Conservation (phyloP, 768 basidiomycete species). For the Leccinum variicolor region DNA sequence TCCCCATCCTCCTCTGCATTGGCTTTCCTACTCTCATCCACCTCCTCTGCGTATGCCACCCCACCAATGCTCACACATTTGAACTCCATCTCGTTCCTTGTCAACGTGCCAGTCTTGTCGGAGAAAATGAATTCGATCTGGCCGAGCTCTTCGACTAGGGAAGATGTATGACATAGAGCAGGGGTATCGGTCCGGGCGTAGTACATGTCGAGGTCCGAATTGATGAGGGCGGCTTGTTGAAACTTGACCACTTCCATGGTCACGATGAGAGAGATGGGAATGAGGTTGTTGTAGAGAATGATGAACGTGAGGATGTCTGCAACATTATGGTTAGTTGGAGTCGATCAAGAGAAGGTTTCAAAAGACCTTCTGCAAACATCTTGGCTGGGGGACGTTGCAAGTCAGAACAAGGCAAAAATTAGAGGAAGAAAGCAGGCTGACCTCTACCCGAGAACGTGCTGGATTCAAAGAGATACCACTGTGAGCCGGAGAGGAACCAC, state of each 20-base stretch:
- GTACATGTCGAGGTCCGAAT: conserved; percentile 98
- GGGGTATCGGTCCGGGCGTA: conserved; percentile 93
- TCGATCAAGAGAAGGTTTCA: neutral
- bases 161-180: conserved; percentile 95
- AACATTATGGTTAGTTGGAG: conserved; percentile 6
- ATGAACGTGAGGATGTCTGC: conserved; percentile 96
- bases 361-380: conserved; percentile 78
- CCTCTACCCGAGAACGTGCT: conserved; percentile 61
- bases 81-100: conserved; percentile 99
- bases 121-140: conserved; percentile 97
- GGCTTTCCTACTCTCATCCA: conserved; percentile 81
- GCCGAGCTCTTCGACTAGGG: conserved; percentile 96
- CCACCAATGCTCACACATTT: conserved; percentile 87
- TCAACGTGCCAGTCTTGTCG: conserved; percentile 93
- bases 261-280: conserved; percentile 98
- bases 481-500: conserved; percentile 84
- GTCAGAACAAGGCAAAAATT: neutral
- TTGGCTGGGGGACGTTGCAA: conserved; percentile 44
- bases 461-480: conserved; percentile 86
- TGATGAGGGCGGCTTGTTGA: conserved; percentile 96
- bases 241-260: conserved; percentile 99
- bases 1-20: conserved; percentile 42
- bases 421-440: conserved; percentile 28
- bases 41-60: conserved; percentile 82
- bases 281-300: conserved; percentile 98